phyloP scores from a whole-genome alignment of 2,329 filamentous ascomycete genomes.

The Ascochyta fabae region DNA sequence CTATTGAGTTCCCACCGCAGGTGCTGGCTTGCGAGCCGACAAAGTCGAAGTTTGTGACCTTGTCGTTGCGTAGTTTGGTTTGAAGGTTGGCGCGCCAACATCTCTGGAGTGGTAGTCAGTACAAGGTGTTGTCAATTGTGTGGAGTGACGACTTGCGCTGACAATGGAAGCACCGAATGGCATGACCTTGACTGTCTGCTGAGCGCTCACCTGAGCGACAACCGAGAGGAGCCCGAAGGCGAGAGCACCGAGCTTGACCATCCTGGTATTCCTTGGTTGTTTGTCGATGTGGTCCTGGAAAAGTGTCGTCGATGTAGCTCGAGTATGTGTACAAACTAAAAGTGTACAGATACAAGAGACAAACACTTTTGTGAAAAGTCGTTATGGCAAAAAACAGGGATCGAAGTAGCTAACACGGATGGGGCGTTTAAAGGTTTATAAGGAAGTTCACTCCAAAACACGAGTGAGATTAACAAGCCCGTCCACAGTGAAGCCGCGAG shows the following conservation, averaged over 20 bases:
- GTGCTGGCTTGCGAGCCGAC: conserved; percentile 44
- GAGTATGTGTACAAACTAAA: conserved; percentile 13
- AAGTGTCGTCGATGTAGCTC: background rate
- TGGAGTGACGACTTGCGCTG: conserved; percentile 24
- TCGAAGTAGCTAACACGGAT: background rate
- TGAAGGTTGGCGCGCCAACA: conserved; percentile 49
- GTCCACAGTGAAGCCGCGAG: conserved; percentile 1
- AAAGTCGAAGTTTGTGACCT: conserved; percentile 42
- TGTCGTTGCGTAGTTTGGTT: conserved; percentile 32
- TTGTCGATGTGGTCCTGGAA: background rate
- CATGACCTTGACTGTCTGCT: conserved; percentile 42
- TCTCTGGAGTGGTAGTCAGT: conserved; percentile 29
- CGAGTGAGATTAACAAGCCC: conserved; percentile 2
- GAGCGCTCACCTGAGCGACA: conserved; percentile 27
- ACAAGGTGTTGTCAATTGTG: background rate
- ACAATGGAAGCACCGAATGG: conserved; percentile 47
- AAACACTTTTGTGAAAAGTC: background rate
- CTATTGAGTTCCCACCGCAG: conserved; percentile 50
- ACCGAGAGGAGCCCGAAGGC: conserved; percentile 32
- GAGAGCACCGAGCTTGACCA: conserved; percentile 31
- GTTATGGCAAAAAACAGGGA: background rate
- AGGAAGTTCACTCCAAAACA: background rate
- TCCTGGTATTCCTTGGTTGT: conserved; percentile 7
- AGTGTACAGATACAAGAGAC: conserved; percentile 3
- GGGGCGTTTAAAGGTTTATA: conserved; percentile 5